phyloP scores from a whole-genome alignment of 176 grass and related monocot species.

The sorghum (Sorghum bicolor) region DNA sequence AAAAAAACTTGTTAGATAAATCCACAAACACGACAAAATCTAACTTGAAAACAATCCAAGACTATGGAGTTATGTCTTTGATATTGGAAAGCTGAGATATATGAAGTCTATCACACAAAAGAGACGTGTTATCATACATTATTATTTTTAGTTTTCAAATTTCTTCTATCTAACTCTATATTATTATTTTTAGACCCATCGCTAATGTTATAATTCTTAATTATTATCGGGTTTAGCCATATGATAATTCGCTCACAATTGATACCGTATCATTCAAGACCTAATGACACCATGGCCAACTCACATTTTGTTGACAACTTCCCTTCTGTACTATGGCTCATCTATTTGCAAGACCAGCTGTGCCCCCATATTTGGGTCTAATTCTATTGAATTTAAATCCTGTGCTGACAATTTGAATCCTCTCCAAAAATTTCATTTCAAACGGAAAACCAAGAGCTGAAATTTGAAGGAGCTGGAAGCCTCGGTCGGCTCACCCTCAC shows the following conservation, averaged over 20 bases:
- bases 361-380: background rate
- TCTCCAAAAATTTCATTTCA: constrained; percentile 18
- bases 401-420: background rate
- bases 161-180: too few species aligned
- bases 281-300: background rate
- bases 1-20: too few species aligned
- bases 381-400: background rate
- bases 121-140: background rate
- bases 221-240: background rate
- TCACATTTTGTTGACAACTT: background rate
- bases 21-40: too few species aligned
- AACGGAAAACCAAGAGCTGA: background rate
- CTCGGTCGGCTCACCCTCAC: constrained; percentile 29
- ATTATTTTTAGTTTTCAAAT: too few species aligned
- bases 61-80: background rate
- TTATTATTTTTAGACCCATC: background rate
- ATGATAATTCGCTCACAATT: background rate
- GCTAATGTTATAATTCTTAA: background rate
- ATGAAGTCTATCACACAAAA: background rate
- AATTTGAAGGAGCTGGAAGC: constrained; percentile 34
- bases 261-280: background rate
- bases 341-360: background rate
- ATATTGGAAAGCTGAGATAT: background rate
- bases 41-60: too few species aligned
- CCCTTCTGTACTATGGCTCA: background rate